phyloP scores from a whole-genome alignment of 495 filamentous ascomycete genomes.

The Penicillium verhagenii region DNA sequence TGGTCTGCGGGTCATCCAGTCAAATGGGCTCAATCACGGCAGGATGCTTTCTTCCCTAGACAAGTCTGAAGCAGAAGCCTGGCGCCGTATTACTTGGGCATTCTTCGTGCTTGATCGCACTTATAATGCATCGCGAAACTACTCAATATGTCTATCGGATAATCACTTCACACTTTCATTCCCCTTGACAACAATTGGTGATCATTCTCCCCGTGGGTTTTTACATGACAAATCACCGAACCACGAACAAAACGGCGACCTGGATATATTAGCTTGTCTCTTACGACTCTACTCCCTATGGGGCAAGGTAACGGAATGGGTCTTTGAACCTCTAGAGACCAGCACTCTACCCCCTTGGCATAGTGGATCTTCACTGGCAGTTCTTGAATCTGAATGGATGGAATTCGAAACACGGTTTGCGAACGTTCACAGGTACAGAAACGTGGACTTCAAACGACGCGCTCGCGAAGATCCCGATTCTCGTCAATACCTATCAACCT shows the following conservation, averaged over 20 bases:
- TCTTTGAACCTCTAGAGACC: constrained; percentile 22
- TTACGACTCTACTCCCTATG: constrained; percentile 26
- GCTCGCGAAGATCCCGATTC: constrained; percentile 23
- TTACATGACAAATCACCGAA: constrained; percentile 19
- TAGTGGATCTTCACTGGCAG: constrained; percentile 25
- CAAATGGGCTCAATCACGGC: constrained; percentile 21
- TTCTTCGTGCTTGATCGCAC: constrained; percentile 34
- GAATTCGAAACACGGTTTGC: constrained; percentile 32
- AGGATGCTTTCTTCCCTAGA: constrained; percentile 5
- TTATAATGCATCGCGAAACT: constrained; percentile 29
- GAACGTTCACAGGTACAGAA: constrained; percentile 28
- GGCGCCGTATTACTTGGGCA: constrained; percentile 28
- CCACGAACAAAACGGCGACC: constrained; percentile 23
- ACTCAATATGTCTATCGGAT: constrained; percentile 27
- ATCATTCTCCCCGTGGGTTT: constrained; percentile 2
- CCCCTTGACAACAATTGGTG: constrained; percentile 5
- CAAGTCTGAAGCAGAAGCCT: constrained; percentile 6
- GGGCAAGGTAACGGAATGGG: constrained; percentile 31
- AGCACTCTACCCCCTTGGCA: constrained; percentile 26
- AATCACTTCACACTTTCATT: constrained; percentile 28
- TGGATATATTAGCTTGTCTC: constrained; percentile 25
- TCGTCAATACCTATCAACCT: constrained; percentile 25
- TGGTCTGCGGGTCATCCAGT: constrained; percentile 27
- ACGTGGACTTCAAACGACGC: constrained; percentile 27
- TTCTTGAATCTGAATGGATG: constrained; percentile 33